These are phyloP conservation scores for Claviceps pusilla DNA, from an alignment of 2,329 filamentous ascomycete genomes.

Conservation along the genomic window DNA sequence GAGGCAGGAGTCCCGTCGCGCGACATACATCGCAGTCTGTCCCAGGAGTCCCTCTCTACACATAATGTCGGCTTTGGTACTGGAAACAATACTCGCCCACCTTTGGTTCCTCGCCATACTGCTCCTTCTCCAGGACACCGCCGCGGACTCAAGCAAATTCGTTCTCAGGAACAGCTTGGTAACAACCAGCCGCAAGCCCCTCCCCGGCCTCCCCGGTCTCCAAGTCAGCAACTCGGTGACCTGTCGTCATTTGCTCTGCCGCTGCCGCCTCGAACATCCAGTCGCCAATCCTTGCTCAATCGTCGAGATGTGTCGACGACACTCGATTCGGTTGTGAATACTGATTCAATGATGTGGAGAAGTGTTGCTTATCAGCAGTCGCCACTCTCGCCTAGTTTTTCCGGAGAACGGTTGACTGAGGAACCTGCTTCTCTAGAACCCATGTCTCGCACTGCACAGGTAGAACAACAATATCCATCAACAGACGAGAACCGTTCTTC, in stretches of 20 bases:
- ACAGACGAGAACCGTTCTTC: slow-evolving; percentile 12
- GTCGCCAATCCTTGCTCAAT: slow-evolving; percentile 29
- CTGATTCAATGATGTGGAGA: slow-evolving; percentile 8
- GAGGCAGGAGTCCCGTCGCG: background rate
- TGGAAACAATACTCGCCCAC: slow-evolving; percentile 4
- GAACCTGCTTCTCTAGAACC: background rate
- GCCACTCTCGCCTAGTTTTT: slow-evolving; percentile 17
- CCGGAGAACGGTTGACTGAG: slow-evolving; percentile 7
- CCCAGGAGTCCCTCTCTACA: slow-evolving; percentile 20
- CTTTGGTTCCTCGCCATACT: slow-evolving; percentile 9
- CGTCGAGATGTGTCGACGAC: slow-evolving; percentile 27
- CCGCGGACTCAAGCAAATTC: slow-evolving; percentile 26
- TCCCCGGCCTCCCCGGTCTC: slow-evolving; percentile 26
- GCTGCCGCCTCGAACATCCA: slow-evolving; percentile 39
- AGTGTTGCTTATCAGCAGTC: background rate
- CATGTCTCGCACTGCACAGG: background rate
- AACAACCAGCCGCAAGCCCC: slow-evolving; percentile 34
- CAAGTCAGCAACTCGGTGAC: slow-evolving; percentile 20
- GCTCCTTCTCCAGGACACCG: slow-evolving; percentile 14
- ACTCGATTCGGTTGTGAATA: slow-evolving; percentile 18
- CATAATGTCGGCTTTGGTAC: background rate
- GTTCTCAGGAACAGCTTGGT: slow-evolving; percentile 36
- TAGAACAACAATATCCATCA: background rate
- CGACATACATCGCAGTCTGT: background rate
- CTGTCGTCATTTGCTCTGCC: slow-evolving; percentile 24